These are phyloP conservation scores for Collariella sp. DNA, from an alignment of 495 filamentous ascomycete species.

Conservation along the genomic window DNA sequence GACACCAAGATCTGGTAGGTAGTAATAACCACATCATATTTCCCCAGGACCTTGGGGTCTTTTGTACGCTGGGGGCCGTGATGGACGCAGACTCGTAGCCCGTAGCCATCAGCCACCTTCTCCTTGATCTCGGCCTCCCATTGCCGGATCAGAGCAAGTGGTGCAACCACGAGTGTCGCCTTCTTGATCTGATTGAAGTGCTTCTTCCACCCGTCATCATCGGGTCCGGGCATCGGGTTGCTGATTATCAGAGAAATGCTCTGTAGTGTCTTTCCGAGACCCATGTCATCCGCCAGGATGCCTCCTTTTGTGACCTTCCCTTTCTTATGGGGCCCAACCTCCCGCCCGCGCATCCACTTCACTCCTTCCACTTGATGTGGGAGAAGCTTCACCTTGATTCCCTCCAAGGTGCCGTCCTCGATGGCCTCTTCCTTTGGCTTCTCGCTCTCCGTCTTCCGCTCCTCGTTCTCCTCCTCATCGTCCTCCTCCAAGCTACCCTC, in stretches of 20 bases:
- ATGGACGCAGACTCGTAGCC: slow-evolving; percentile 73
- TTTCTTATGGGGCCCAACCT: slow-evolving; percentile 67
- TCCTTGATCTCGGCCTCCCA: slow-evolving; percentile 89
- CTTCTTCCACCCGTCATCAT: slow-evolving; percentile 47
- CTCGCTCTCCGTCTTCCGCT: slow-evolving; percentile 9
- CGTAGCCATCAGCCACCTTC: slow-evolving; percentile 59
- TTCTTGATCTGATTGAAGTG: slow-evolving; percentile 57
- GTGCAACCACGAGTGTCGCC: slow-evolving; percentile 86
- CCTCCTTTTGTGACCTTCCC: slow-evolving; percentile 75
- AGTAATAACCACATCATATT: slow-evolving; percentile 93
- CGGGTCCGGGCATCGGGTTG: slow-evolving; percentile 59
- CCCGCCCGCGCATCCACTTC: slow-evolving; percentile 85
- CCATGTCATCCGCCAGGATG: slow-evolving; percentile 85
- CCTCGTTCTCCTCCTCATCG: slow-evolving; percentile 47
- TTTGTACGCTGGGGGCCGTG: slow-evolving; percentile 83
- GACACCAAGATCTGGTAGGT: slow-evolving; percentile 93
- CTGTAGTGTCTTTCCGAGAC: slow-evolving; percentile 77
- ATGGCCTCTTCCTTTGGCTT: slow-evolving; percentile 16
- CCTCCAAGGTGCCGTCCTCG: slow-evolving; percentile 46
- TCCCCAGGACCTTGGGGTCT: slow-evolving; percentile 58
- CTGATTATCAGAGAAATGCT: slow-evolving; percentile 73
- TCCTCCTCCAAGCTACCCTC: slow-evolving; percentile 86
- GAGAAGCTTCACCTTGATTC: slow-evolving; percentile 74
- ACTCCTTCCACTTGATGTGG: slow-evolving; percentile 92
- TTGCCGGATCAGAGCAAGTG: slow-evolving; percentile 89